phyloP scores from a whole-genome alignment of 148 eudicot genomes.

The Rhododendron williamsianum region DNA sequence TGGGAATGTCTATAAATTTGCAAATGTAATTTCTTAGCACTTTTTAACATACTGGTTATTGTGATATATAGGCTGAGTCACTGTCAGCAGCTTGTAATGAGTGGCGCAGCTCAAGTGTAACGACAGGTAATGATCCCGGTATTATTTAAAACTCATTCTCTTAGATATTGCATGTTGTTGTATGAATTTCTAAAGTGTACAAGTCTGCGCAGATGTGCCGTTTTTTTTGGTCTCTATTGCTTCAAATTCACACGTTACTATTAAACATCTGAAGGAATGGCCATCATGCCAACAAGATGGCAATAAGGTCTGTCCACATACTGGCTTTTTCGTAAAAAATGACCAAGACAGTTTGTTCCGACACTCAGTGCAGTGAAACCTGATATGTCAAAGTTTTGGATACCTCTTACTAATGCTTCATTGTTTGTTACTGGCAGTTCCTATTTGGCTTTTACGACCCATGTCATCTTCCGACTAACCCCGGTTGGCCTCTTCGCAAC shows the following conservation, averaged over 20 bases:
- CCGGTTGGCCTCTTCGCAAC: constrained; percentile 98
- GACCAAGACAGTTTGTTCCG: neutral
- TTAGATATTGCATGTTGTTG: neutral
- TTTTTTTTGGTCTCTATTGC: constrained; percentile 61
- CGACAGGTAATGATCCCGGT: constrained; percentile 44
- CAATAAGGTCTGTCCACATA: constrained; percentile 50
- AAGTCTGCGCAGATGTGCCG: constrained; percentile 53
- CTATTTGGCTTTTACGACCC: constrained; percentile 96
- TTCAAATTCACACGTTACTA: constrained; percentile 48
- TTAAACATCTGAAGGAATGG: constrained; percentile 75
- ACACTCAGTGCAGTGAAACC: neutral
- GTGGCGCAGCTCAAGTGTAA: constrained; percentile 70
- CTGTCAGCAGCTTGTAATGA: constrained; percentile 62
- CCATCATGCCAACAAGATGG: constrained; percentile 52
- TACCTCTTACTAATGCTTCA: constrained; percentile 7
- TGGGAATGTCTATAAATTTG: neutral
- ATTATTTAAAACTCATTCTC: constrained; percentile 1
- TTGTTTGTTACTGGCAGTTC: constrained; percentile 40
- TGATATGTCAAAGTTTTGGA: neutral
- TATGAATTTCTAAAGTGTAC: constrained; percentile 14
- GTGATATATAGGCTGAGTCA: constrained; percentile 51
- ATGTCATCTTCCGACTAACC: constrained; percentile 67
- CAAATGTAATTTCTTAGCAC: neutral
- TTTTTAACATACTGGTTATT: constrained; percentile 6
- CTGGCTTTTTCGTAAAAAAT: neutral